Percentiles rank a stretch among this genome's conserved stretches.
These are phyloP conservation scores for Diplodia sapinea DNA, from an alignment of 2,329 filamentous ascomycete species.

Conservation along the genomic window DNA sequence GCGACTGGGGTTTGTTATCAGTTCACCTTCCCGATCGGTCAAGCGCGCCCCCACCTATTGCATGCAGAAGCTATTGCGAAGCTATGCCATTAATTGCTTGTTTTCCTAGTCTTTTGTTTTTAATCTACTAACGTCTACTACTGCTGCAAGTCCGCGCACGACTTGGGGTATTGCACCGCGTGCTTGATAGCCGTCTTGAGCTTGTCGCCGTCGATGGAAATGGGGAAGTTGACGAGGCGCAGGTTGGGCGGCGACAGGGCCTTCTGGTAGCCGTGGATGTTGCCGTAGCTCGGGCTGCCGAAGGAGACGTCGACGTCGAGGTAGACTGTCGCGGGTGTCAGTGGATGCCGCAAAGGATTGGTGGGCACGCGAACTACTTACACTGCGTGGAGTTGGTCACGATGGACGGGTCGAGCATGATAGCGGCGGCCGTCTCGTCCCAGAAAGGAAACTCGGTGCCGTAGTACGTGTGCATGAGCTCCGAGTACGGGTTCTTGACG, in stretches of 20 bases:
- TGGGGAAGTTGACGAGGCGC: slow-evolving; percentile 50
- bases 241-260: slow-evolving; percentile 47
- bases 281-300: slow-evolving; percentile 50
- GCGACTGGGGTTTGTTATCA: not conserved
- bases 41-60: not conserved
- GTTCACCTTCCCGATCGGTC: slow-evolving; percentile 15
- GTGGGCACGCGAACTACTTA: slow-evolving; percentile 31
- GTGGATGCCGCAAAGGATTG: not conserved
- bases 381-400: slow-evolving; percentile 47
- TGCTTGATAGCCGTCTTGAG: slow-evolving; percentile 49
- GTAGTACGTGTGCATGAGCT: slow-evolving; percentile 49
- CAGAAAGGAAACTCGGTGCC: slow-evolving; percentile 52
- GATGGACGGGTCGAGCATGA: slow-evolving; percentile 49
- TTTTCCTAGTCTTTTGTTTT: not conserved
- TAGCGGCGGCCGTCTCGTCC: slow-evolving; percentile 55
- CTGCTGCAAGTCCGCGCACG: slow-evolving; percentile 27
- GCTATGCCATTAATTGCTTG: slow-evolving; percentile 8
- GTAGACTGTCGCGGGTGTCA: slow-evolving; percentile 40
- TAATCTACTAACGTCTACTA: not conserved
- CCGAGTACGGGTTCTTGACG: slow-evolving; percentile 48
- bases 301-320: slow-evolving; percentile 53
- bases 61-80: slow-evolving; percentile 2
- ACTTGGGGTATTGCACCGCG: slow-evolving; percentile 42
- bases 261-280: slow-evolving; percentile 53
- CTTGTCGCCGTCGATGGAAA: slow-evolving; percentile 46